Evolutionary conservation across 768 basidiomycete genomes (phyloP).

Genomic region (Amanita polypyramis): DNA sequence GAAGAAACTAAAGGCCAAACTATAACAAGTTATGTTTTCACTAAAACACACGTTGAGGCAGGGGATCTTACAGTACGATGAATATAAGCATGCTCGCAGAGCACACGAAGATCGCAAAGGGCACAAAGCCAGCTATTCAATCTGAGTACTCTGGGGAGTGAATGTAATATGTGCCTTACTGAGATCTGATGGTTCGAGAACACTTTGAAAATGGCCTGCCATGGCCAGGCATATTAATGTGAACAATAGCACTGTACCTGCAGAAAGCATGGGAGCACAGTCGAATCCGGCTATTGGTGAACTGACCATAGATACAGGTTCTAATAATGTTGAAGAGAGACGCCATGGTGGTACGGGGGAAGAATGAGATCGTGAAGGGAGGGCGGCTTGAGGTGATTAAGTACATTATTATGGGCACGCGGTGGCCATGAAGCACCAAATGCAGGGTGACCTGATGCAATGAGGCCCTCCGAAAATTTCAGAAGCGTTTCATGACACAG

Average conservation of each 20-base stretch:
- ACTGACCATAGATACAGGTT: conserved; percentile 55
- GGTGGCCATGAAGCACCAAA: conserved; percentile 29
- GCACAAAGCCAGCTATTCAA: conserved; percentile 71
- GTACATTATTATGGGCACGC: conserved; percentile 27
- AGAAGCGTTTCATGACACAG: neutral
- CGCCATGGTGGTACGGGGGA: conserved; percentile 43
- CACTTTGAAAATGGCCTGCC: conserved; percentile 65
- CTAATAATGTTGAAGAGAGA: conserved; percentile 64
- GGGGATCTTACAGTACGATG: conserved; percentile 46
- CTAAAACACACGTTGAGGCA: neutral
- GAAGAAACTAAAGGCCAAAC: conserved; percentile 55
- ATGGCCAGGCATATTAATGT: conserved; percentile 73
- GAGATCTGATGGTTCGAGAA: conserved; percentile 68
- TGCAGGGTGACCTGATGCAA: conserved; percentile 4
- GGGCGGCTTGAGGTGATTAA: conserved; percentile 34
- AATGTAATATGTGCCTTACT: conserved; percentile 35
- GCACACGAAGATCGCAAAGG: conserved; percentile 77
- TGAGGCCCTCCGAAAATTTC: conserved; percentile 8
- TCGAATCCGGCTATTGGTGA: conserved; percentile 6
- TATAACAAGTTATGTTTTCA: conserved; percentile 16
- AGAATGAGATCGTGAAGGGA: conserved; percentile 17
- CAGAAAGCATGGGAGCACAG: neutral
- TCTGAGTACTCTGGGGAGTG: conserved; percentile 6
- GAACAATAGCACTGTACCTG: conserved; percentile 62
- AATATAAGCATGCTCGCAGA: conserved; percentile 60